Base-by-base conservation (phyloP, 2,329 filamentous ascomycete species). In the Neofusicoccum ribis region DNA sequence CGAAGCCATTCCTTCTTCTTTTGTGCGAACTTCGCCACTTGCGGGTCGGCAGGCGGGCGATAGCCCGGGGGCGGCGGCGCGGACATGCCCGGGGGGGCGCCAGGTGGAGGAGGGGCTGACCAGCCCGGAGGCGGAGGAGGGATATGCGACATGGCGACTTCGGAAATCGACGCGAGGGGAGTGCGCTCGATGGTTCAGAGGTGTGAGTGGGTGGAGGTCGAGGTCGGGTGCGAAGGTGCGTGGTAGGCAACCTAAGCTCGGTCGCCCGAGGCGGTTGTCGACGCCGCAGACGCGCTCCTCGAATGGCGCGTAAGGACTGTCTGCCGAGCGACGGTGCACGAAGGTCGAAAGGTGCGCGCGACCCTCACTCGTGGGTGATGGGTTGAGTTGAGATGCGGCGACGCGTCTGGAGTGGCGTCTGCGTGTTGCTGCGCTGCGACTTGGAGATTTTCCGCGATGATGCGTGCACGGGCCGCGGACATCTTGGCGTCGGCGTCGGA, bases 1-100 rank as follows among this genome's bases (percentile, higher is more conserved):
- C 93, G 90, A 73, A 98, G 84, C 96, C 96, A 99, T 89, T 97
- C 93, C 78, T 93, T 96, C 86, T 98, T 99, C 86, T 98, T 99
- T 80, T 97, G 92, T 65, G 93, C 92, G 74, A 97, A 96, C 82
- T 99, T 99, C 61, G 93, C 93, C 73, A 92, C 85, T 70, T 93
- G 91, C 50, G 93, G 89, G 75, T 98, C 90, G 70, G 88, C 85
- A 27, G 89, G 87, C 49, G 93, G 92, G 68, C 88, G 88, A 78
- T 93, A 96, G 46, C 92, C 92, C 31, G 93, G 93, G 27, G 93
- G 93, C 62, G 93, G 92, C 68, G 93, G 93, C 62, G 91, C 71
- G 3, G 76, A 73, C 12, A 77, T 74, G 20, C 77, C 78, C 36
- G 88, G 87, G 64, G 88, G 84, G 64, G 78, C 74, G 58, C 76